Evolutionary conservation across 768 basidiomycete species (phyloP), one percentile per base, ranked within the genome.

Genomic region (Cystofilobasidium capitatum): DNA sequence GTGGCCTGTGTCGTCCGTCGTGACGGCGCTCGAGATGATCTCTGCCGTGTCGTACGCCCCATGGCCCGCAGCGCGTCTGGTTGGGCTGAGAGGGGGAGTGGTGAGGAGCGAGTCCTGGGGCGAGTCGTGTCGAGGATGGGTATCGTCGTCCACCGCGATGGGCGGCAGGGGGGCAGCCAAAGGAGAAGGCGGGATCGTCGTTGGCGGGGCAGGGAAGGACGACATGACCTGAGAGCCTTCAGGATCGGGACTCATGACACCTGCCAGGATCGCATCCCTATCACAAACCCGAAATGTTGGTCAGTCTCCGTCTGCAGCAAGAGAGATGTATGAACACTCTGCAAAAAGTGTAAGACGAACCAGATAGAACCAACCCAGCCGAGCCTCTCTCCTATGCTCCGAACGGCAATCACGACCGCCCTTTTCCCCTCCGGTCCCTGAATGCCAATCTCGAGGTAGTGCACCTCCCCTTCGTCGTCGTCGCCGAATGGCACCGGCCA

Each of bases 311-410:
- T 17, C n/a, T n/a, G n/a, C n/a, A n/a, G n/a, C n/a, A n/a, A n/a
- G n/a, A n/a, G n/a, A n/a, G n/a, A n/a, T n/a, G n/a, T n/a, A n/a
- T n/a, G n/a, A 40, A 24, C 37, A n/a, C 8, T 57, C 22, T 13
- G 26, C 16, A 13, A n/a, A 10, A 33, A 31, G 29, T 26, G 13
- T 13, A 17, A 29, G 35, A 58, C 62, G 14, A 14, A 69, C 67
- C 67, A 69, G 8, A 69, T 63, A 9, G 67, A 64, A 24, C 51
- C 39, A 10, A 69, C 67, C 67, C 67, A 69, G 5, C 67, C 67
- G 29, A 69, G 44, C 33, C 67, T 31, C 44, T 69, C 67, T 1
- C 67, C 67, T 2, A 69, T 54, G 16, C n/a, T 69, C 26, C 40
- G 13, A 7, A 69, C 67, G 10, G 62, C 67, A 35, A 69, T 35